These are phyloP conservation scores for Sporothrix dimorphospora DNA, from an alignment of 2,329 filamentous ascomycete species.

Conservation along the genomic window DNA sequence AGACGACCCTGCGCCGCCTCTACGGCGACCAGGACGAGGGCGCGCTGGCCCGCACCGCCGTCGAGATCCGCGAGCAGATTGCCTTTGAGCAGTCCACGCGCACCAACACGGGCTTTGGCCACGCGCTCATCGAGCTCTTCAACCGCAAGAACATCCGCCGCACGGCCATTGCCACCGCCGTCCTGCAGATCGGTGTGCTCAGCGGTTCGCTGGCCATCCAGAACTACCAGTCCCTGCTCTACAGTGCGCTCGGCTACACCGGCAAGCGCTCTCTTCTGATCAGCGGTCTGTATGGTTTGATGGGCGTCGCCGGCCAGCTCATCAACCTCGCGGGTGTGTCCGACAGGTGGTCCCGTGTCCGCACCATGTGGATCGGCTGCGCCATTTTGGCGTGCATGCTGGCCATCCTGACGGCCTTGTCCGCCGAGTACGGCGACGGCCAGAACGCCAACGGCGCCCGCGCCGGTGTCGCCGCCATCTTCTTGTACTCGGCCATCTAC, in stretches of 20 bases:
- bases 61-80: slow-evolving; percentile 33
- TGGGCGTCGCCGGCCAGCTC: not conserved
- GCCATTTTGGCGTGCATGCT: slow-evolving; percentile 3
- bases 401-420: not conserved
- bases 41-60: slow-evolving; percentile 34
- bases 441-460: not conserved
- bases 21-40: slow-evolving; percentile 36
- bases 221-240: not conserved
- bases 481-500: not conserved
- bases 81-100: not conserved
- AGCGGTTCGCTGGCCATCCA: not conserved
- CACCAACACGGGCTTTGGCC: slow-evolving; percentile 1
- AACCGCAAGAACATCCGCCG: not conserved
- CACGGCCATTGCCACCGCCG: not conserved
- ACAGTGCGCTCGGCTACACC: slow-evolving; percentile 6
- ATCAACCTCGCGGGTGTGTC: not conserved
- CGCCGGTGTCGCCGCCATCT: not conserved
- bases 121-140: not conserved
- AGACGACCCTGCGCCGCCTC: slow-evolving; percentile 35
- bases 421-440: not conserved
- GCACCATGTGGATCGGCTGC: slow-evolving; percentile 5
- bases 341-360: not conserved
- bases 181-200: slow-evolving; percentile 19
- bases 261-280: not conserved
- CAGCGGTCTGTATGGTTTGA: not conserved